Evolutionary conservation across 495 filamentous ascomycete genomes (phyloP), one percentile per base, ranked within the genome.

Genomic region (Friedmanniomyces simplex): DNA sequence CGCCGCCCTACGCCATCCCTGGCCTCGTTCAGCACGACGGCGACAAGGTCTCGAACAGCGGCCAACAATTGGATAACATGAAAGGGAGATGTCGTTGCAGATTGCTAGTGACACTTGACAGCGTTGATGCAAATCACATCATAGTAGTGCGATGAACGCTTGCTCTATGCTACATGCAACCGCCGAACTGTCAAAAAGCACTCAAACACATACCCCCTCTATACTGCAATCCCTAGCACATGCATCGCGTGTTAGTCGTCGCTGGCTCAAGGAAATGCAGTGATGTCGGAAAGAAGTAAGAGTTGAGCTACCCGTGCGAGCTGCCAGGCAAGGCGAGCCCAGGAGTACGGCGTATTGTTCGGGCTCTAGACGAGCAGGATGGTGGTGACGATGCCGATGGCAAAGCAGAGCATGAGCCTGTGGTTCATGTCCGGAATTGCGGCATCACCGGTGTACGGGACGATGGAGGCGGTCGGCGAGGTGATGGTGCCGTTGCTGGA

Each of bases 401-500:
- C 47, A 32, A 52, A 18, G 52, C 57, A 55, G 7, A 55, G 12
- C 24, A 56, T 20, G 11, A 56, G n/a, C 36, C 47, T 60, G 14
- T 18, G 8, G 48, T 63, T 52, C 22, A 49, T 18, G 5, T 25
- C 22, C 20, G 25, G 21, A 25, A 30, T 18, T 6, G 46, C 41
- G 1, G 50, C 52, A 20, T 1, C 28, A 41, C 57, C 57, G 36
- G 57, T 63, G 61, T 48, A 58, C n/a, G 59, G 59, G 16, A 59
- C 26, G 24, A 57, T 20, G 1, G 50, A 18, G 20, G 52, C 20
- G 5, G 51, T 52, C 12, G 43, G 26, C n/a, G 34, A 54, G 20
- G 20, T 5, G 24, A 58, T 22, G 37, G 61, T 60, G 41, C 51
- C 57, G 49, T 60, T 63, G 52, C 30, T 50, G 26, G 25, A 28